Percentiles rank a stretch among this genome's conserved stretches.
Conservation (phyloP, 352 stramenopile species). For the Pythium biforme region DNA sequence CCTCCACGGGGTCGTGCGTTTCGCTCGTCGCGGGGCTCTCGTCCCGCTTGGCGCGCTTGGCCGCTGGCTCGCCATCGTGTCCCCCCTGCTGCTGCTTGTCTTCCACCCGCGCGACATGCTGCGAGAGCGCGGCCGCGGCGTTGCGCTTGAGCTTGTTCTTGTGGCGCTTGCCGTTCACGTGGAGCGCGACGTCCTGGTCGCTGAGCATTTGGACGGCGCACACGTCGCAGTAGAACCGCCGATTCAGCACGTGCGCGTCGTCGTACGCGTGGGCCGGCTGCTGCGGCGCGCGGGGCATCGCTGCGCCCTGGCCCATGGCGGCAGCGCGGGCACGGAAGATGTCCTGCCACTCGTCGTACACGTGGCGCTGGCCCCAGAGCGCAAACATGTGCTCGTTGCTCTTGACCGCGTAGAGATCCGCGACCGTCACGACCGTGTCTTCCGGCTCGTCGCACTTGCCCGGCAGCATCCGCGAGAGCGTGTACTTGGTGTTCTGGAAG, state of each 20-base stretch:
- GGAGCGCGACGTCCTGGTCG: conserved; percentile 65
- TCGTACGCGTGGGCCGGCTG: conserved; percentile 38
- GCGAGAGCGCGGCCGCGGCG: conserved; percentile 48
- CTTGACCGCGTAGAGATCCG: conserved; percentile 59
- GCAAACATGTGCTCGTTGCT: conserved; percentile 70
- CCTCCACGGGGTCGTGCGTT: not conserved
- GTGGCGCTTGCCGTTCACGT: conserved; percentile 81
- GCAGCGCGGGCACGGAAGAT: conserved; percentile 45
- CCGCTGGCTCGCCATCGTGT: not conserved
- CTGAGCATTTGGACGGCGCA: conserved; percentile 75
- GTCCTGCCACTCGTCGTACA: conserved; percentile 55
- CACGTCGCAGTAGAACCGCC: conserved; percentile 61
- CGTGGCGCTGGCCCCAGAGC: conserved; percentile 60
- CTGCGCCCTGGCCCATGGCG: conserved; percentile 27
- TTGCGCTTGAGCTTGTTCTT: conserved; percentile 71
- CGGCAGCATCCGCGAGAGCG: conserved; percentile 78
- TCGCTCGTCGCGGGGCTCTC: not conserved
- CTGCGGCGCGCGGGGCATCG: conserved; percentile 10
- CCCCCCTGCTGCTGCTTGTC: not conserved
- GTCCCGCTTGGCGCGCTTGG: conserved; percentile 6
- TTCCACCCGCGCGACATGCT: conserved; percentile 33
- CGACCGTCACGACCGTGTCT: conserved; percentile 45
- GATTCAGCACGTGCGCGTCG: conserved; percentile 42
- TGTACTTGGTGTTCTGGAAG: conserved; percentile 92
- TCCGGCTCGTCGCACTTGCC: conserved; percentile 48